These are phyloP conservation scores for Viola odorata DNA, from an alignment of 345 rosid genomes.

Conservation along the genomic window DNA sequence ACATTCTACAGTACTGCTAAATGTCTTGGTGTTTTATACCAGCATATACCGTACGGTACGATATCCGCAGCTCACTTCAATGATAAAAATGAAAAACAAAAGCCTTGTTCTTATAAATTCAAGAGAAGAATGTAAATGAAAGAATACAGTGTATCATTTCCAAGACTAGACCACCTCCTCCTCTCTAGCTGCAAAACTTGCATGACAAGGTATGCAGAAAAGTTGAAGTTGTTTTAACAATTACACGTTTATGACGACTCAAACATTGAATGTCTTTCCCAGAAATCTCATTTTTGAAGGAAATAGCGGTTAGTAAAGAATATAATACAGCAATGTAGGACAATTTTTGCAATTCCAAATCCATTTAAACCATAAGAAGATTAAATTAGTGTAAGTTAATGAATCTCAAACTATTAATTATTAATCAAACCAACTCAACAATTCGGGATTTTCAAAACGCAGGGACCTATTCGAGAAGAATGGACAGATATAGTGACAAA, in stretches of 20 bases:
- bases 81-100: no score
- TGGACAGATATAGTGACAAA: conserved; percentile 2
- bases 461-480: no score
- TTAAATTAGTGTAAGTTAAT: no score
- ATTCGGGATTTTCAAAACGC: no score
- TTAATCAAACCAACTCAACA: no score
- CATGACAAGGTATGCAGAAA: conserved; percentile 1
- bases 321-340: background rate
- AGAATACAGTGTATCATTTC: background rate
- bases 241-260: background rate
- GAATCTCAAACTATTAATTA: no score
- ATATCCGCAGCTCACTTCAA: no score
- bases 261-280: background rate
- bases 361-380: background rate
- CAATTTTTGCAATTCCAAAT: background rate
- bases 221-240: background rate
- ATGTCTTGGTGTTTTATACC: no score
- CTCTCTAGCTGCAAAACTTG: background rate
- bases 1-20: no score
- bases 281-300: background rate
- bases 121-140: background rate
- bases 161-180: background rate
- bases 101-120: no score
- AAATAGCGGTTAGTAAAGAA: conserved; percentile 4
- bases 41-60: no score